phyloP scores from a whole-genome alignment of 257 asterid species.

The Echites panduratus region DNA sequence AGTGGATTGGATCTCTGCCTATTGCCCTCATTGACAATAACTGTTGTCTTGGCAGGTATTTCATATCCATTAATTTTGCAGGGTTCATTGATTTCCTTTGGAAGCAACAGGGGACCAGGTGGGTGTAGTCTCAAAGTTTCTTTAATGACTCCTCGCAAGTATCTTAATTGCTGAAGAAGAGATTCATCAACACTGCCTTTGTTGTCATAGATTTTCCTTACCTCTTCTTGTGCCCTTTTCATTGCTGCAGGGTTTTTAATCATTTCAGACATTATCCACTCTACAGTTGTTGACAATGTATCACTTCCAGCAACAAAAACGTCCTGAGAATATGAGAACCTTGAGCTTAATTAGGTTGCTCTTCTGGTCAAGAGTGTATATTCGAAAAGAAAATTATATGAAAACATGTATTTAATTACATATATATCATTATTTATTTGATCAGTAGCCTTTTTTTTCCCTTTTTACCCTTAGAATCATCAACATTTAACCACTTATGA shows the following conservation, averaged over 20 bases:
- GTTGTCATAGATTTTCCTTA: not conserved
- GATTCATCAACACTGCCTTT: slow-evolving; percentile 7
- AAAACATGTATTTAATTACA: not conserved
- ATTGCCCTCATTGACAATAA: slow-evolving; percentile 14
- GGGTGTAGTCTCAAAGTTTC: slow-evolving; percentile 21
- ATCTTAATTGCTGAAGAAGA: not conserved
- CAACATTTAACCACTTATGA: no score
- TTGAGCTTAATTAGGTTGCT: not conserved
- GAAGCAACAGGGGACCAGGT: slow-evolving; percentile 1
- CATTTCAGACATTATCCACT: slow-evolving; percentile 17
- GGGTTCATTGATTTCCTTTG: slow-evolving; percentile 12
- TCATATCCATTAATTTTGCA: slow-evolving; percentile 1
- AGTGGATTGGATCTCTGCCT: no score
- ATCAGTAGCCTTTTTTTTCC: no score
- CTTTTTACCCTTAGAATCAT: no score
- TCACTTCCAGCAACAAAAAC: slow-evolving; percentile 13
- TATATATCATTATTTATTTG: no score
- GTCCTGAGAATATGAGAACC: not conserved
- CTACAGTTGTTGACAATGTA: slow-evolving; percentile 10
- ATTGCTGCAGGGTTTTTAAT: slow-evolving; percentile 2
- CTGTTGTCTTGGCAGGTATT: slow-evolving; percentile 7
- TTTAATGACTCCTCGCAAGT: slow-evolving; percentile 13
- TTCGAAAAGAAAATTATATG: not conserved
- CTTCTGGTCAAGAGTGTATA: no score
- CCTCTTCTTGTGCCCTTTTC: slow-evolving; percentile 12